A percentile compares a stretch with the other conserved stretches of the same genome.
Conservation (phyloP, 2,329 filamentous ascomycete species). For the Nothopassalora personata region DNA sequence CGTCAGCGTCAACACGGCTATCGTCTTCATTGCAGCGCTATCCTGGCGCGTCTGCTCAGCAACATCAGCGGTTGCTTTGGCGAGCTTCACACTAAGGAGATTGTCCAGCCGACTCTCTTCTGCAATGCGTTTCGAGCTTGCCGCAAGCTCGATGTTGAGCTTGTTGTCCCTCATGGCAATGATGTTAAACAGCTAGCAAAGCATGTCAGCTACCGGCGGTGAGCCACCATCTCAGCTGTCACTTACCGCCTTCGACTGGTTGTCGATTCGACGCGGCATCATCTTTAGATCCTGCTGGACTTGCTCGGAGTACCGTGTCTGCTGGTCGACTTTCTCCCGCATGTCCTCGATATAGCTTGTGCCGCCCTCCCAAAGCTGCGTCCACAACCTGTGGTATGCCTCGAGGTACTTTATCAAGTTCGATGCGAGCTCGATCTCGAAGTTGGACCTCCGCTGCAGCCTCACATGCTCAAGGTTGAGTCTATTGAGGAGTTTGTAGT, state of each 20-base stretch:
- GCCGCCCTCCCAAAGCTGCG: constrained; percentile 29
- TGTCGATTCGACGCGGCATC: constrained; percentile 33
- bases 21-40: constrained; percentile 43
- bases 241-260: constrained; percentile 31
- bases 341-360: constrained; percentile 33
- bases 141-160: constrained; percentile 31
- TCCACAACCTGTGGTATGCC: constrained; percentile 29
- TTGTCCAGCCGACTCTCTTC: constrained; percentile 32
- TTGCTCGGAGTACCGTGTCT: constrained; percentile 30
- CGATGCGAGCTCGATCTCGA: constrained; percentile 30
- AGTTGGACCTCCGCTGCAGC: constrained; percentile 29
- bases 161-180: constrained; percentile 32
- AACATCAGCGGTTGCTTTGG: constrained; percentile 31
- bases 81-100: constrained; percentile 32
- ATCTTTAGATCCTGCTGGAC: constrained; percentile 30
- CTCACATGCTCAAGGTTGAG: constrained; percentile 32
- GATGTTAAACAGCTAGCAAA: constrained; percentile 29
- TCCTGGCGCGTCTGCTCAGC: constrained; percentile 32
- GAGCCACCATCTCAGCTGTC: background rate
- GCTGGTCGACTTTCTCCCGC: constrained; percentile 33
- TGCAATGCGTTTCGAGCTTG: constrained; percentile 31
- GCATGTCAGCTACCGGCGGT: constrained; percentile 1
- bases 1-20: constrained; percentile 41
- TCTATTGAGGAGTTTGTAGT: constrained; percentile 33
- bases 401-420: constrained; percentile 32